Evolutionary conservation across 2,329 filamentous ascomycete species (phyloP).

Genomic region (Aureobasidium melanogenum): DNA sequence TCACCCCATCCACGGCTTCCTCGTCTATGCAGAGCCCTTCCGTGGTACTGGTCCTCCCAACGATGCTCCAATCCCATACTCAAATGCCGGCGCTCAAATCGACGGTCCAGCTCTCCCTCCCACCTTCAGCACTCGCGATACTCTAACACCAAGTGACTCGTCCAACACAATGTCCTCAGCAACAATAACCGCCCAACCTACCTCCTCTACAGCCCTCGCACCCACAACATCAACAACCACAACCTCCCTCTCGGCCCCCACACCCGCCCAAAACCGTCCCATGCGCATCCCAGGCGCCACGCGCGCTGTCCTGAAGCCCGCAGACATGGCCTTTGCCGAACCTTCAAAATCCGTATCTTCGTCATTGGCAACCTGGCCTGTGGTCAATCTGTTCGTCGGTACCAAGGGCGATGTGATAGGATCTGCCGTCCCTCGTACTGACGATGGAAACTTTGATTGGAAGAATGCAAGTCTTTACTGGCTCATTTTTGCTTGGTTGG

Average conservation of each 20-base stretch:
- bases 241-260: constrained; percentile 10
- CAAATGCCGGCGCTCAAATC: constrained; percentile 25
- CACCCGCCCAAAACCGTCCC: constrained; percentile 14
- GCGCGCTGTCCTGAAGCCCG: constrained; percentile 32
- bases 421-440: constrained; percentile 62
- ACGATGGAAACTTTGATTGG: constrained; percentile 71
- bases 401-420: constrained; percentile 56
- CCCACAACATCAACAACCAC: neutral
- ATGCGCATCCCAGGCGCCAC: constrained; percentile 30
- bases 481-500: constrained; percentile 50
- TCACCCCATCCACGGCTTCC: constrained; percentile 38
- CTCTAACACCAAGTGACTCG: constrained; percentile 23
- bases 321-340: constrained; percentile 40
- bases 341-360: constrained; percentile 30
- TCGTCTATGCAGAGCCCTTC: constrained; percentile 40
- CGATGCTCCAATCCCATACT: constrained; percentile 35
- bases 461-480: constrained; percentile 53
- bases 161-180: constrained; percentile 34
- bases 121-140: constrained; percentile 25
- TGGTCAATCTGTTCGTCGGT: constrained; percentile 32
- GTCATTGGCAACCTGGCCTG: constrained; percentile 14
- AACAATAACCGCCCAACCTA: constrained; percentile 24
- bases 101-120: constrained; percentile 20
- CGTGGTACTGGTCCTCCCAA: constrained; percentile 34
- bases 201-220: constrained; percentile 3